These are phyloP conservation scores for Paratinospora sagittata DNA, from an alignment of 164 flowering plant genomes.

Conservation along the genomic window DNA sequence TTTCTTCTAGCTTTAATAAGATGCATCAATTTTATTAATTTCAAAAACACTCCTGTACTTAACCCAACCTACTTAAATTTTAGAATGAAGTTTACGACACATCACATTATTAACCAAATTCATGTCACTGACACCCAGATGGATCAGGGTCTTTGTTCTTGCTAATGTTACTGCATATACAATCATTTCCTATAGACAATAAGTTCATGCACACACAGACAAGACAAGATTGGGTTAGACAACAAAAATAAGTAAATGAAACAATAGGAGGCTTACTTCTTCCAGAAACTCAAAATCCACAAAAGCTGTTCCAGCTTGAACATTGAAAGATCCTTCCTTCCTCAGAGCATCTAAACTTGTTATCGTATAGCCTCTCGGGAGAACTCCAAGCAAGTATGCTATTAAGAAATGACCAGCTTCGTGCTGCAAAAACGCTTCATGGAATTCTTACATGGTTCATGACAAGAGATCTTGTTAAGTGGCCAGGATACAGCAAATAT, in stretches of 20 bases:
- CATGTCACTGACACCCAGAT: neutral
- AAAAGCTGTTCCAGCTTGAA: constrained; percentile 95
- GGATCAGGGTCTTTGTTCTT: neutral
- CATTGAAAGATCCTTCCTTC: constrained; percentile 85
- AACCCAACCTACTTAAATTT: too few relatives aligned
- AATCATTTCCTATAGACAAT: neutral
- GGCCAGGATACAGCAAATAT: neutral
- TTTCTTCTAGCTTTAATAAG: too few relatives aligned
- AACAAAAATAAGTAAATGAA: neutral
- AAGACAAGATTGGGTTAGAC: neutral
- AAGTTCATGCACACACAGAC: neutral
- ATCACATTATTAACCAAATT: neutral
- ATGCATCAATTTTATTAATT: too few relatives aligned
- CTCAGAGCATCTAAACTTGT: constrained; percentile 72
- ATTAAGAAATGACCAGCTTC: constrained; percentile 96
- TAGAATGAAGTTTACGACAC: too few relatives aligned
- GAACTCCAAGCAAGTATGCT: constrained; percentile 86
- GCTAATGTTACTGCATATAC: too few relatives aligned
- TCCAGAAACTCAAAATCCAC: constrained; percentile 88
- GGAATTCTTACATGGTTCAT: constrained; percentile 1
- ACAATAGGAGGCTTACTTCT: constrained; percentile 41
- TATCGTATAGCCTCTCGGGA: constrained; percentile 75
- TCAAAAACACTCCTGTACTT: too few relatives aligned
- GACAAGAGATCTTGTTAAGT: neutral
- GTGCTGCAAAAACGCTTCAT: constrained; percentile 46